Conservation (phyloP, 2,329 filamentous ascomycete genomes). For the Immersiporthe knoxdaviesiana region DNA sequence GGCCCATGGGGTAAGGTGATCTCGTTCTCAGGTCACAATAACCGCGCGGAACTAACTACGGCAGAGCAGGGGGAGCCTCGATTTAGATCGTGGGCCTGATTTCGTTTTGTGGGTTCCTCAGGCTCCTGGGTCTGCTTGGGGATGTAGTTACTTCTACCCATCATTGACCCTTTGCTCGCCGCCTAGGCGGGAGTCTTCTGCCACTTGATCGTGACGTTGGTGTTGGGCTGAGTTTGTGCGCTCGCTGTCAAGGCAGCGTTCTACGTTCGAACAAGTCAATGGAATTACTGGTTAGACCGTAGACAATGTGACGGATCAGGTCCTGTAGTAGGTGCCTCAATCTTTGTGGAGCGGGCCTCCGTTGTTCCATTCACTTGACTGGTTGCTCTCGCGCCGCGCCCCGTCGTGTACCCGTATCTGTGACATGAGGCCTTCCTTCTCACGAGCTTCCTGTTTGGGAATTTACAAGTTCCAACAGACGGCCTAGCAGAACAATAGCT, state of each 20-base stretch:
- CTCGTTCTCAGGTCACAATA: slow-evolving; percentile 5
- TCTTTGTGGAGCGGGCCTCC: neutral
- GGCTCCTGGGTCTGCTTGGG: neutral
- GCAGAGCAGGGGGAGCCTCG: neutral
- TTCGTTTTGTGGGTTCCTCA: too few species aligned
- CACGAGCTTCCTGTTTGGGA: neutral
- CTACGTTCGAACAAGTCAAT: too few species aligned
- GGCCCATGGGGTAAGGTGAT: slow-evolving; percentile 17
- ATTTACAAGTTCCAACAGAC: neutral
- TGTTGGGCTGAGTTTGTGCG: neutral
- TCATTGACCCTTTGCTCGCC: neutral
- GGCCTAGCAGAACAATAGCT: neutral
- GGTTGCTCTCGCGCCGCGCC: neutral
- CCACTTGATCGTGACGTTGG: neutral
- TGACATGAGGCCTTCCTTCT: neutral
- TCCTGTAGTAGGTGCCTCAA: neutral
- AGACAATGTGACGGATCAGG: neutral
- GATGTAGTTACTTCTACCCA: neutral
- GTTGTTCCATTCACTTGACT: neutral
- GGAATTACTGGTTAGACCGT: neutral
- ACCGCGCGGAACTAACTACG: neutral
- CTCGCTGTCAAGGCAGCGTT: neutral
- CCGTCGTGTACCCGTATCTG: neutral
- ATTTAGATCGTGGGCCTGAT: too few species aligned
- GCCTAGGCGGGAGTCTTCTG: neutral